Evolutionary conservation across 2,329 filamentous ascomycete genomes (phyloP).

Genomic region (Penicillium expansum): DNA sequence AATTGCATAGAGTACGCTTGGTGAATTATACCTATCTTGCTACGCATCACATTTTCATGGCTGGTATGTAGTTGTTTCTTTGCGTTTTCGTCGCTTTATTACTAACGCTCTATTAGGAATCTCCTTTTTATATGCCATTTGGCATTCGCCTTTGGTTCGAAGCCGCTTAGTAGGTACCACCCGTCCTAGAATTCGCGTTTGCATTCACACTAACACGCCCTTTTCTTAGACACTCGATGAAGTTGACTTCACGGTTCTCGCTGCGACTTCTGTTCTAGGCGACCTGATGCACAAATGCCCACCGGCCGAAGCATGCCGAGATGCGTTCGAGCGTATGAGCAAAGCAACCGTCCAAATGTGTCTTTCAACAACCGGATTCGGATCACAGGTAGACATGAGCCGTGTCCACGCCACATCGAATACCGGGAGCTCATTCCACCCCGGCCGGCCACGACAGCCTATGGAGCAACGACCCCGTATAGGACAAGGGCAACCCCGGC

Average conservation of each 20-base stretch:
- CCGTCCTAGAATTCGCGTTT: not conserved
- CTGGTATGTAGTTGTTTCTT: conserved; percentile 55
- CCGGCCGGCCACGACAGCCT: conserved; percentile 18
- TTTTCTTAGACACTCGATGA: conserved; percentile 73
- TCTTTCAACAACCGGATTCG: conserved; percentile 80
- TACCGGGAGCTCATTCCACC: conserved; percentile 9
- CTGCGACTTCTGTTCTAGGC: conserved; percentile 85
- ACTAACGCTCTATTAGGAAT: conserved; percentile 53
- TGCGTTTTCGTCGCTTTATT: not conserved
- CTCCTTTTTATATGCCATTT: conserved; percentile 94
- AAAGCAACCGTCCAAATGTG: conserved; percentile 96
- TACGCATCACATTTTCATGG: conserved; percentile 96
- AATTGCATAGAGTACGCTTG: conserved; percentile 79
- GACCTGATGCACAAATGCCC: conserved; percentile 94
- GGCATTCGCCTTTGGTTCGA: conserved; percentile 88
- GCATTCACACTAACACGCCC: conserved; percentile 7
- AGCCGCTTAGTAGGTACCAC: conserved; percentile 70
- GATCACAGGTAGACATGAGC: conserved; percentile 43
- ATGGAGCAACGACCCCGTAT: conserved; percentile 24
- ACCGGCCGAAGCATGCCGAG: conserved; percentile 87
- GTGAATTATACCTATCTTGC: conserved; percentile 96
- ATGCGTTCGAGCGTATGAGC: conserved; percentile 92
- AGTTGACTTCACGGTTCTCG: conserved; percentile 93
- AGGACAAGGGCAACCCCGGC: conserved; percentile 30
- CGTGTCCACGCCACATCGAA: conserved; percentile 22